Base-by-base conservation (phyloP, 169 alveolate genomes). In the Cryptosporidium meleagridis region DNA sequence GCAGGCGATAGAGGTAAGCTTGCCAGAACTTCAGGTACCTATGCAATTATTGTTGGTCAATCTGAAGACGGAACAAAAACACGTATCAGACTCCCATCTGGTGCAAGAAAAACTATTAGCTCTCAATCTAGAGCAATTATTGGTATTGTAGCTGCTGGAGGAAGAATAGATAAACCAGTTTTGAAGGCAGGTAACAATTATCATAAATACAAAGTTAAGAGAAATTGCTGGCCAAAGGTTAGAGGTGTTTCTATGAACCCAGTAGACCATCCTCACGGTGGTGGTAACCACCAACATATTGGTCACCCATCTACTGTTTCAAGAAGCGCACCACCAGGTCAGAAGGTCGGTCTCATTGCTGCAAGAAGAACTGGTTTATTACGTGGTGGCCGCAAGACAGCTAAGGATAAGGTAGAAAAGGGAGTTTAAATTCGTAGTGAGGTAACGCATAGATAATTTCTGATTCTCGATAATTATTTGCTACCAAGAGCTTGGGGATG, bases 161-260 rank as follows among this genome's bases (percentile, higher is more conserved):
- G 99, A 58, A 96, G 99, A 91, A 97, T 97, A 71, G 99, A 98
- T 93, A 98, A 98, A 94, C 99, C 99, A 29, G 93, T 98, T 62
- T 94, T 98, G 86, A 98, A 98, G 95, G 99, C 99, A 59, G 99
- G 99, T 61, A 97, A 95, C 85, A 95, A 98, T 67, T 97, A 95
- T 95, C 99, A 98, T 95, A 98, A 97, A 95, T 98, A 96, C 96
- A 97, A 96, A 94, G 99, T 97, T 67, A 97, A 98, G 97, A 95
- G 99, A 91, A 98, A 98, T 94, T 96, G 98, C 98, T 98, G 99
- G 99, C 99, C 99, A 41, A 97, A 94, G 93, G 99, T 98, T 91
- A 97, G 99, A 93, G 99, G 99, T 96, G 99, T 97, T 39, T 99
- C 99, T 65, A 98, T 98, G 99, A 98, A 98, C 98, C 99, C 99